Percentiles rank a stretch among this genome's conserved stretches.
phyloP scores from a whole-genome alignment of 1,284 basidiomycete genomes.

The Ganoderma lingzhi region DNA sequence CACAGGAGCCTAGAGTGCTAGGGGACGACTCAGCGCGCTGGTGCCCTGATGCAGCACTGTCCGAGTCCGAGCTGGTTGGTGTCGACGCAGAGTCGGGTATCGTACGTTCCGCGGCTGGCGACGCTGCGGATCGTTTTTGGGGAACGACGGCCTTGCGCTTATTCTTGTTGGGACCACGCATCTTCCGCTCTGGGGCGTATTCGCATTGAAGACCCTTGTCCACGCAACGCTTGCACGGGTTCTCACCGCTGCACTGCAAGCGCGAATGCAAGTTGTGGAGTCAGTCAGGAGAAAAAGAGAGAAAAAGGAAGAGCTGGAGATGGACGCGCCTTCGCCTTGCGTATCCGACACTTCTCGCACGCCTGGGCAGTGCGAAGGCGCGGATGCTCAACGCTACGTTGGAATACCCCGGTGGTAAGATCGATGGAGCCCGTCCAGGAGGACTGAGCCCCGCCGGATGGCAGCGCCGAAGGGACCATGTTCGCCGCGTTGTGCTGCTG shows the following conservation, averaged over 20 bases:
- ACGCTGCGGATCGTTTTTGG: not conserved
- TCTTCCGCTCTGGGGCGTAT: conserved; percentile 65
- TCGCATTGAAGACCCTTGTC: conserved; percentile 47
- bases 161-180: conserved; percentile 67
- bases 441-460: conserved; percentile 20
- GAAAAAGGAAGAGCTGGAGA: not conserved
- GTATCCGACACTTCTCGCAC: conserved; percentile 51
- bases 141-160: conserved; percentile 34
- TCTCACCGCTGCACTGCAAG: conserved; percentile 49
- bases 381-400: conserved; percentile 64
- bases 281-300: conserved; percentile 8
- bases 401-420: conserved; percentile 64
- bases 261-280: not conserved
- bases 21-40: conserved; percentile 13
- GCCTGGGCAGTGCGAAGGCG: conserved; percentile 55
- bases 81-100: conserved; percentile 32
- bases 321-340: conserved; percentile 51
- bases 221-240: conserved; percentile 48
- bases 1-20: conserved; percentile 6
- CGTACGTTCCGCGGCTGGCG: not conserved
- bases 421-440: conserved; percentile 61
- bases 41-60: conserved; percentile 11
- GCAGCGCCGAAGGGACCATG: not conserved
- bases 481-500: conserved; percentile 18
- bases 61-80: conserved; percentile 29